Evolutionary conservation across 805 yeast species (phyloP).

Genomic region (Metschnikowia reukaufii): DNA sequence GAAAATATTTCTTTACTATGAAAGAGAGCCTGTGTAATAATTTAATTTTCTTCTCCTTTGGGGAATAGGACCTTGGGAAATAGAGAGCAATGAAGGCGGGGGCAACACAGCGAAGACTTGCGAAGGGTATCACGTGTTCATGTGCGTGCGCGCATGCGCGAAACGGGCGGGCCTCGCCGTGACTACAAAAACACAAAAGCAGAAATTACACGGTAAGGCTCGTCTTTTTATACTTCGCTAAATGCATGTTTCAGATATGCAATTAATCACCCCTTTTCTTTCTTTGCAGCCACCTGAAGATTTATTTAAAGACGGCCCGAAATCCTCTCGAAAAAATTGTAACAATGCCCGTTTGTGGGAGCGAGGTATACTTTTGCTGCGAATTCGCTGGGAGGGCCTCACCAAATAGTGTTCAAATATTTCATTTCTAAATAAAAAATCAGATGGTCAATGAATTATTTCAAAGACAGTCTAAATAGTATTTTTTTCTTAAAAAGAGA

Average conservation of each 20-base stretch:
- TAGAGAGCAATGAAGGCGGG: neutral
- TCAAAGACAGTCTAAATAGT: too few relatives aligned
- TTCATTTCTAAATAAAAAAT: too few relatives aligned
- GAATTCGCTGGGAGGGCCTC: too few relatives aligned
- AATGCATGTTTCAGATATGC: neutral
- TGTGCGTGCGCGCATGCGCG: neutral
- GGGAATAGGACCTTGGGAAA: neutral
- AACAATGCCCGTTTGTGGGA: too few relatives aligned
- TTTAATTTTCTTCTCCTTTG: neutral
- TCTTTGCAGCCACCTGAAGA: too few relatives aligned
- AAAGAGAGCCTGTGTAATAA: neutral
- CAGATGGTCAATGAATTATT: too few relatives aligned
- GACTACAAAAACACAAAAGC: neutral
- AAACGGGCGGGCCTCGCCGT: neutral
- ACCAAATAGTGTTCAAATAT: too few relatives aligned
- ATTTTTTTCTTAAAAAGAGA: too few relatives aligned
- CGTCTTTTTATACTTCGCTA: neutral
- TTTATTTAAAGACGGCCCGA: too few relatives aligned
- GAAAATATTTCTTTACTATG: too few relatives aligned
- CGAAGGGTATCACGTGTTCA: neutral
- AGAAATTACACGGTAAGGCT: neutral
- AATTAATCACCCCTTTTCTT: neutral
- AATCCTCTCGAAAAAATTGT: too few relatives aligned
- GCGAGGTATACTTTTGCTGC: too few relatives aligned
- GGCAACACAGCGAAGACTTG: neutral